Evolutionary conservation across 345 rosid species (phyloP).

Genomic region (Syzygium jambos): DNA sequence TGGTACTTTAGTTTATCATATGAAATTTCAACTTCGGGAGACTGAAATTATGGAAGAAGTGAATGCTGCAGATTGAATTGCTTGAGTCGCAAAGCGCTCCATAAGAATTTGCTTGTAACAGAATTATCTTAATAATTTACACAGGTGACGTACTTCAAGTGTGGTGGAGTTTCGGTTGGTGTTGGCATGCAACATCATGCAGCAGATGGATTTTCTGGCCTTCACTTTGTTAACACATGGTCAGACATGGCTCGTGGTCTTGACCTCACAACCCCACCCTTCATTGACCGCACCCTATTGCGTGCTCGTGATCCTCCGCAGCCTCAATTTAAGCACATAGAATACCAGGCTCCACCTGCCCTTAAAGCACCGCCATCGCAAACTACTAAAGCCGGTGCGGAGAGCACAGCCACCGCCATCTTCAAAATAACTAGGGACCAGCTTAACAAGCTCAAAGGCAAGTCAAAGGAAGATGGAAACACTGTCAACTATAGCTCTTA

Average conservation of each 20-base stretch:
- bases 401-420: constrained; percentile 43
- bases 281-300: constrained; percentile 77
- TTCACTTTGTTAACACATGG: constrained; percentile 92
- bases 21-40: neutral
- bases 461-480: constrained; percentile 73
- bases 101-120: neutral
- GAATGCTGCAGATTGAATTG: neutral
- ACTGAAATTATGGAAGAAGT: neutral
- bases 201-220: constrained; percentile 95
- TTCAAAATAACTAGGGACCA: constrained; percentile 62
- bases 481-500: constrained; percentile 66
- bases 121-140: neutral
- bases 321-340: constrained; percentile 64
- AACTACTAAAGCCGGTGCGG: constrained; percentile 26
- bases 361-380: constrained; percentile 30
- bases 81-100: neutral
- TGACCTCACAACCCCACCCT: constrained; percentile 57
- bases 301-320: constrained; percentile 86
- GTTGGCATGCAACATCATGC: constrained; percentile 97
- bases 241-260: constrained; percentile 92
- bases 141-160: constrained; percentile 82
- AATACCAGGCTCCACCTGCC: constrained; percentile 77
- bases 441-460: constrained; percentile 66
- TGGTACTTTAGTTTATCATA: neutral
- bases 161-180: constrained; percentile 95